These are phyloP conservation scores for Diutina neorugosa DNA, from an alignment of 1,139 yeast species.

Conservation along the genomic window DNA sequence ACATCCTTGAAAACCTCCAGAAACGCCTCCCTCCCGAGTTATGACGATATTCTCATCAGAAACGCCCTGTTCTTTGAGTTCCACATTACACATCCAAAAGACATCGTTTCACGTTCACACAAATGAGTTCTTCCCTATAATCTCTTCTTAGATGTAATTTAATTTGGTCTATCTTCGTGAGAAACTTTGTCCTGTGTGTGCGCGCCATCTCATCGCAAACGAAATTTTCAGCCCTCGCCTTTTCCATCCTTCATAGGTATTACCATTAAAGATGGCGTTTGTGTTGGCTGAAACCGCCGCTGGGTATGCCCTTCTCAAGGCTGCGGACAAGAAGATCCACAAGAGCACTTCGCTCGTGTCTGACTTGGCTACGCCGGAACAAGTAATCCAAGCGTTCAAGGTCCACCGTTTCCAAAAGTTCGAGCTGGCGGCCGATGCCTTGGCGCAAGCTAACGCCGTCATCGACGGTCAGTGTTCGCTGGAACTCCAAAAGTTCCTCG, in stretches of 20 bases:
- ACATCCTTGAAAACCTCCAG: too few relatives aligned
- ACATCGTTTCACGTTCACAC: too few relatives aligned
- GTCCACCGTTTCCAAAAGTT: constrained; percentile 93
- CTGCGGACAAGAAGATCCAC: constrained; percentile 93
- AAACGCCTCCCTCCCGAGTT: too few relatives aligned
- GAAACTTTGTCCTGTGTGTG: neutral
- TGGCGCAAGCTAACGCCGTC: constrained; percentile 87
- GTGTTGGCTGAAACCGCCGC: constrained; percentile 97
- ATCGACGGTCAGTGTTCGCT: constrained; percentile 91
- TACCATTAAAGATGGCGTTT: constrained; percentile 58
- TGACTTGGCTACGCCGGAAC: constrained; percentile 75
- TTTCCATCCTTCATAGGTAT: constrained; percentile 3
- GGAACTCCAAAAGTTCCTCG: constrained; percentile 64
- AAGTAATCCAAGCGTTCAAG: constrained; percentile 72
- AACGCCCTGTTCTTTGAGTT: too few relatives aligned
- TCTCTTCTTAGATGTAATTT: neutral
- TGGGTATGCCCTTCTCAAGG: constrained; percentile 94
- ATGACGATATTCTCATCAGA: too few relatives aligned
- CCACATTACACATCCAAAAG: too few relatives aligned
- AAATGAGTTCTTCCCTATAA: neutral
- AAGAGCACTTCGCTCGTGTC: constrained; percentile 65
- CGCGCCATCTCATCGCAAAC: constrained; percentile 4
- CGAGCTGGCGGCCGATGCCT: constrained; percentile 87
- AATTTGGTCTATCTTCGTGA: neutral
- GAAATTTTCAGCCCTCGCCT: neutral